Evolutionary conservation across 345 rosid genomes (phyloP), one percentile per base, ranked within the genome.

Genomic region (Lumnitzera racemosa): DNA sequence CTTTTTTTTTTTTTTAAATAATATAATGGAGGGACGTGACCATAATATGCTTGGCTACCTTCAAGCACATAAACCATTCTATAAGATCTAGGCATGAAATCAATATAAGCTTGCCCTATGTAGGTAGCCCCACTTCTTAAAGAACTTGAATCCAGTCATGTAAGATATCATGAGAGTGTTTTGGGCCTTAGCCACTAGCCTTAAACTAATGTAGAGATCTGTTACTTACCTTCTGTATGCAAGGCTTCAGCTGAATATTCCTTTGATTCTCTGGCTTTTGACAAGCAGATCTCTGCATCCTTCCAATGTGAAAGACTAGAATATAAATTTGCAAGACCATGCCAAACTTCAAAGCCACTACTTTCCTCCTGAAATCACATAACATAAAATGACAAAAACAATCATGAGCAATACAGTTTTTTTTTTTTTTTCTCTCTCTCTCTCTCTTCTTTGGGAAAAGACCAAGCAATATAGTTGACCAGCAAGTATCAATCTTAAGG

Each of bases 321-420:
- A 78, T 89, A 92, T 36, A 92, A 67, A 74, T 71, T 78, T 48
- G 96, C 96, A 27, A 92, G 86, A 53, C 91, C 96, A 72, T 83
- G 88, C 96, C 96, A 92, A 61, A 87, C 96, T 77, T 92, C 96
- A 67, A 87, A 89, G 74, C 89, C 98, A 52, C 80, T 72, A 55
- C 78, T 85, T 61, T 80, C 80, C 67, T 85, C 84, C 71, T 76
- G 55, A 47, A 60, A 51, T 58, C 24, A 41, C 13, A 43, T 20
- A n/a, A 24, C 1, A 62, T 13, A n/a, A 3, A 52, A 25, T 53
- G 52, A 17, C 43, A 36, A 36, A 36, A 36, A 9, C 43, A 36
- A 36, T 58, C 5, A 58, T 15, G 29, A 50, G 36, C 24, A 31
- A 25, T 46, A 56, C 23, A n/a, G 27, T 46, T 8, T 13, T n/a